Evolutionary conservation across 2,329 filamentous ascomycete species (phyloP), one percentile per base, ranked within the genome.

Genomic region (Pyricularia sp.): DNA sequence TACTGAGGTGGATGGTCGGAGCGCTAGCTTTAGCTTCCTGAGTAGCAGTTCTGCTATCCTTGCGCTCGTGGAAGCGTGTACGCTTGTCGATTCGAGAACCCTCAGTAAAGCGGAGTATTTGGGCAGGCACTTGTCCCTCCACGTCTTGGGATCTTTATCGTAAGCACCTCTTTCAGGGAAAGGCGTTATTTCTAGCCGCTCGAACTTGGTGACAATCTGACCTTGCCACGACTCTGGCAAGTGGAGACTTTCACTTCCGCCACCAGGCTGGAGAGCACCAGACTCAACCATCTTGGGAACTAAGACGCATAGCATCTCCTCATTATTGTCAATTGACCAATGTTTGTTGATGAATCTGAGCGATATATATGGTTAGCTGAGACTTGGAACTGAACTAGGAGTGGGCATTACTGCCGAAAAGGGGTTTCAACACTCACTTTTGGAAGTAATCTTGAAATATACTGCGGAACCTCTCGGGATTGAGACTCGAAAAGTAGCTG

Each of bases 371-470:
- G n/a, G 13, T n/a, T 16, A 44, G 44, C 35, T 19, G 13, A 26
- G 9, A 4, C 19, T 49, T 49, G 2, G n/a, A 49, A 49, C 40
- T 49, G 19, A n/a, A 49, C 3, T n/a, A 1, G 19, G 10, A 8
- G 19, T 19, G 8, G 16, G n/a, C 2, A 49, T n/a, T 49, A 19
- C 40, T 13, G 40, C 8, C 40, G 19, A 8, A 49, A 12, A 49
- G 40, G 40, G 53, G 2, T 26, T 57, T 1, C n/a, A n/a, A n/a
- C n/a, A 49, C 53, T 57, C 24, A 57, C 53, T 28, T 91, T 74
- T 96, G 90, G 69, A 97, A 92, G 65, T 90, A 87, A 49, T 86
- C 88, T 8, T 93, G 80, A 35, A 96, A 82, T n/a, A 97, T 79
- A 68, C 85, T 87, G 64, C 86, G 84, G 72, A 97, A 99, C 53